Evolutionary conservation across 2,329 filamentous ascomycete species (phyloP).

Genomic region (Pseudocercospora cruenta): DNA sequence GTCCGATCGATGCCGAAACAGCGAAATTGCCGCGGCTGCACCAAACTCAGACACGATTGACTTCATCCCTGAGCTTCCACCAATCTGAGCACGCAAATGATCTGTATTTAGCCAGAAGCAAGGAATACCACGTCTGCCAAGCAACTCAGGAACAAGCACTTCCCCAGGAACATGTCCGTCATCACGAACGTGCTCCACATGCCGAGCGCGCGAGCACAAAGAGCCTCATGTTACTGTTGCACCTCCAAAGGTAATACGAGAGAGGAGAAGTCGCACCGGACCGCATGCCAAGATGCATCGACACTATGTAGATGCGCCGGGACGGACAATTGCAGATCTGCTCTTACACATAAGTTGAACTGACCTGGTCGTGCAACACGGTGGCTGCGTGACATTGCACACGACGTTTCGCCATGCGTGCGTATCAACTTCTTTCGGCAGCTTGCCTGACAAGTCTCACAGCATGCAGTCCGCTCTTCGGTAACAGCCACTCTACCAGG

Average conservation of each 20-base stretch:
- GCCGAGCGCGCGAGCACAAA: neutral
- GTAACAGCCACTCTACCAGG: neutral
- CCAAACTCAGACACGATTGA: neutral
- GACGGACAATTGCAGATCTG: slow-evolving; percentile 8
- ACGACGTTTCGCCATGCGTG: slow-evolving; percentile 13
- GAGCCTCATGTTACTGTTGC: neutral
- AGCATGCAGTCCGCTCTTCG: slow-evolving; percentile 5
- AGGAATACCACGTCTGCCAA: neutral
- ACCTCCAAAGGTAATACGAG: neutral
- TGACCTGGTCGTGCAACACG: neutral
- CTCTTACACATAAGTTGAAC: slow-evolving; percentile 1
- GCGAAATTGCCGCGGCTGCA: neutral
- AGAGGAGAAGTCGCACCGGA: neutral
- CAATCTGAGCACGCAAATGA: neutral
- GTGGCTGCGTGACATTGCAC: neutral
- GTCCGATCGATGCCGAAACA: neutral
- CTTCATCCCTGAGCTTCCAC: neutral
- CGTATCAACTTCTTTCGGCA: slow-evolving; percentile 14
- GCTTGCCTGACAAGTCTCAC: slow-evolving; percentile 10
- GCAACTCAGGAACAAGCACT: neutral
- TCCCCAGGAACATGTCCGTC: neutral
- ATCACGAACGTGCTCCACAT: neutral
- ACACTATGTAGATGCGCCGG: neutral
- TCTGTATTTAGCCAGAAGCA: slow-evolving; percentile 5
- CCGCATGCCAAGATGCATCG: neutral